Base-by-base conservation (phyloP, 768 basidiomycete species). In the Naganishia onofrii region DNA sequence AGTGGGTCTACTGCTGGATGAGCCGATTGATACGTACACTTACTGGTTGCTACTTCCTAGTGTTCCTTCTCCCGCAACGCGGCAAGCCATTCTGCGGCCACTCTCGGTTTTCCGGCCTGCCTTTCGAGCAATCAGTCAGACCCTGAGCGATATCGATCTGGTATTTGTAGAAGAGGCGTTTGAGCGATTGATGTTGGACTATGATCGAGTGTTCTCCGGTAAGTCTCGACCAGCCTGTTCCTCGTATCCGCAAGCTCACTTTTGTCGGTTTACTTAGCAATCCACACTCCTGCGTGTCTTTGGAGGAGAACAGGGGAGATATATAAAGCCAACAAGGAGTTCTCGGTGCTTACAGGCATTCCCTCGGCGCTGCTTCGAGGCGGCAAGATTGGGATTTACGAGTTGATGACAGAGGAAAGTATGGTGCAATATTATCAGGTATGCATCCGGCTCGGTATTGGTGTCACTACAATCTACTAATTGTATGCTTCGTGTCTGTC, bases 361-460 rank as follows among this genome's bases (percentile, higher is more conserved):
- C 77, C 76, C 86, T 96, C 36, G 89, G 93, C 26, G 85, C 96
- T 34, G 73, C 74, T 76, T 68, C 71, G 73, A 17, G 77, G 92
- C 85, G 95, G 95, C 3, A 89, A 92, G 44, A 82, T 96, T 28
- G 95, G 93, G 76, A 96, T 99, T 68, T 98, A 96, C 81, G 95
- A 98, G 80, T 86, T 98, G 57, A 96, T 99, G 94, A 90, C 93
- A 0, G 95, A 99, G 80, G 93, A 95, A 78, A 90, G 89, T 0
- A 93, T 93, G 2, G 93, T 96, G 51, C 93, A 94, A 78, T 97
- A 96, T 76, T 97, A 93, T 92, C 94, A 98, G 88, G 92, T 90
- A 42, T 51, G 85, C 28, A 36, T 17, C 28, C 21, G 17, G 17
- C 3, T 23, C 51, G 42, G 7, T 9, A 36, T 10, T 52, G 38